These are phyloP conservation scores for Fraxinus velutina DNA, from an alignment of 305 asterid species.

Conservation along the genomic window DNA sequence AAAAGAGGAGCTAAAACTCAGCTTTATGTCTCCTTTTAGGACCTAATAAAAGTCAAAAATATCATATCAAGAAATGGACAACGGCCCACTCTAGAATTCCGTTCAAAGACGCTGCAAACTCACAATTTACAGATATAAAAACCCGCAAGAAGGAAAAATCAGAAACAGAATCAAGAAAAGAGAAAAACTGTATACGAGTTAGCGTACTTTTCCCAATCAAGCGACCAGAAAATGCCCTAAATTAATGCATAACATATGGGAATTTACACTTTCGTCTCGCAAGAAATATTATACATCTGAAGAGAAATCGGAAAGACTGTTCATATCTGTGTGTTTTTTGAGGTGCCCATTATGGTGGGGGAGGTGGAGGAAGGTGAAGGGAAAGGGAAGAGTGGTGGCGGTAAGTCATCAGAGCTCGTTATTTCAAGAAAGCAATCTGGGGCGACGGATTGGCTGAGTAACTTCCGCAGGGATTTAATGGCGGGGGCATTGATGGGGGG, in stretches of 20 bases:
- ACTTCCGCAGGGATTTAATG: slow-evolving; percentile 73
- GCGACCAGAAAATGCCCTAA: neutral
- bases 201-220: slow-evolving; percentile 21
- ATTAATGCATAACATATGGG: neutral
- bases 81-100: neutral
- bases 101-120: neutral
- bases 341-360: slow-evolving; percentile 18
- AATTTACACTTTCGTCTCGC: neutral
- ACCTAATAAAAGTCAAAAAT: neutral
- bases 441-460: slow-evolving; percentile 16
- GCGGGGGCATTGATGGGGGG: slow-evolving; percentile 96
- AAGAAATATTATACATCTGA: neutral
- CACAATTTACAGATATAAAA: neutral
- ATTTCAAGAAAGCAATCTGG: slow-evolving; percentile 12
- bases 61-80: neutral
- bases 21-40: neutral
- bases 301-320: slow-evolving; percentile 15
- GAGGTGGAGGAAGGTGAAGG: slow-evolving; percentile 30
- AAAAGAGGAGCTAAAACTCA: no score
- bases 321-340: neutral
- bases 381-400: slow-evolving; percentile 30
- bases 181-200: slow-evolving; percentile 12
- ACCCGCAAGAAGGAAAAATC: neutral
- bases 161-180: slow-evolving; percentile 9
- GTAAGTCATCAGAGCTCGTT: neutral